phyloP scores from a whole-genome alignment of 768 basidiomycete species.

The Tulasnella sp. region DNA sequence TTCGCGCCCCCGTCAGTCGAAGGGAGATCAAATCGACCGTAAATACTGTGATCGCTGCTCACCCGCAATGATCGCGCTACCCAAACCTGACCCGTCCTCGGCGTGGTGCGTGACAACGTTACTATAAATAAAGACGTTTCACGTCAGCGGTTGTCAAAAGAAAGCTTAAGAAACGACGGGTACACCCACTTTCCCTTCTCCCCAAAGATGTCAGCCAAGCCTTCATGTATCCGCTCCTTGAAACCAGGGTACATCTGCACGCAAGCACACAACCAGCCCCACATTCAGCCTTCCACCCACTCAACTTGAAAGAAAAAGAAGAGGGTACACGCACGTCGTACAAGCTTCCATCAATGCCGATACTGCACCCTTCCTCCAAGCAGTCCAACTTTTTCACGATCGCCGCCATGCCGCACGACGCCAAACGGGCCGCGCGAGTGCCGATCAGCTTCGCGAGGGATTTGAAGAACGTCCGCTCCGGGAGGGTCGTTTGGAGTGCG shows the following conservation, averaged over 20 bases:
- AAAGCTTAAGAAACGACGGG: background rate
- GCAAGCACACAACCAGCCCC: background rate
- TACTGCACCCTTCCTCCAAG: conserved; percentile 77
- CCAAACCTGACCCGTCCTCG: conserved; percentile 88
- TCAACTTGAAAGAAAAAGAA: background rate
- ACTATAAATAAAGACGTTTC: conserved; percentile 22
- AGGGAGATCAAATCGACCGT: conserved; percentile 3
- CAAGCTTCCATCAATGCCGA: conserved; percentile 89
- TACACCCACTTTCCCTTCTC: conserved; percentile 74
- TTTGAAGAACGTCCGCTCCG: conserved; percentile 96
- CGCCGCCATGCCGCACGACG: conserved; percentile 92
- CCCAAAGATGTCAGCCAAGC: conserved; percentile 88
- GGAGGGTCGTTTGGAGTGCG: conserved; percentile 87
- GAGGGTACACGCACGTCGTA: conserved; percentile 59
- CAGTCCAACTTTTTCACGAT: conserved; percentile 93
- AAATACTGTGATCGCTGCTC: conserved; percentile 19
- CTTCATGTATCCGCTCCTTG: conserved; percentile 84
- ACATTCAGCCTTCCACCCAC: no score
- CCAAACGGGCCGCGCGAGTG: conserved; percentile 77
- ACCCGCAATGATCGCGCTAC: conserved; percentile 92
- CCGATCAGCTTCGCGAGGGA: conserved; percentile 84
- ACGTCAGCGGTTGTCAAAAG: background rate
- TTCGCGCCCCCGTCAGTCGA: background rate
- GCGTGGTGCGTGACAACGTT: conserved; percentile 74
- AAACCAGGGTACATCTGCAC: conserved; percentile 96